Base-by-base conservation (phyloP, 805 yeast genomes). In the Pichia rugopelliculosa region DNA sequence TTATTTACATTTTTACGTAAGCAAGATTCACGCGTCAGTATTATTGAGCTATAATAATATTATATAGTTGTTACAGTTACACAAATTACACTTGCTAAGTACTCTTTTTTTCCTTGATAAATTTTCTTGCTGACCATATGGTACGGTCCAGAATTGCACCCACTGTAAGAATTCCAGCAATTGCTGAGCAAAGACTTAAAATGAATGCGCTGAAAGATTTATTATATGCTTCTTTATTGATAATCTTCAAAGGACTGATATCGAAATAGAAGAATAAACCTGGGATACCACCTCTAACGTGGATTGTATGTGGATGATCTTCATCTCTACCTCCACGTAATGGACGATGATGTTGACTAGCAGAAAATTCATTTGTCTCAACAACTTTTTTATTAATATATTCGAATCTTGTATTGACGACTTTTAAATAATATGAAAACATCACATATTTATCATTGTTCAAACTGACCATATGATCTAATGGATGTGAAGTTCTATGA, bases 161-260 rank as follows among this genome's bases (percentile, higher is more conserved):
- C 24, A 91, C 89, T 24, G 96, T 90, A 50, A 93, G 71, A 11
- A 93, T 89, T 42, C 98, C 97, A 10, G 97, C 98, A 37, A 91
- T 75, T 8, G 95, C 87, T 47, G 96, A 84, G 55, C 93, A 79
- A 24, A 86, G 87, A 33, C 90, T 88, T 50, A 89, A 69, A 23
- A 88, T 59, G 61, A 90, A 89, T 1, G 89, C 86, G 26, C 90
- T 82, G 82, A 93, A 85, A 2, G 93, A 75, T 61, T 82, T 84
- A 47, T 78, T 75, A 58, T 76, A 77, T 53, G 73, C 81, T 65
- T 93, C 95, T 49, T 79, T 74, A 67, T 91, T 88, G 59, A 90
- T 86, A 44, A 93, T 89, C 62, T 89, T 88, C 72, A 93, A 73
- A 11, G 98, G 96, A 48, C 95, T 82, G 64, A 93, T 89, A 59